phyloP scores from a whole-genome alignment of 2,329 filamentous ascomycete genomes.

The Dactylellina haptotyla region DNA sequence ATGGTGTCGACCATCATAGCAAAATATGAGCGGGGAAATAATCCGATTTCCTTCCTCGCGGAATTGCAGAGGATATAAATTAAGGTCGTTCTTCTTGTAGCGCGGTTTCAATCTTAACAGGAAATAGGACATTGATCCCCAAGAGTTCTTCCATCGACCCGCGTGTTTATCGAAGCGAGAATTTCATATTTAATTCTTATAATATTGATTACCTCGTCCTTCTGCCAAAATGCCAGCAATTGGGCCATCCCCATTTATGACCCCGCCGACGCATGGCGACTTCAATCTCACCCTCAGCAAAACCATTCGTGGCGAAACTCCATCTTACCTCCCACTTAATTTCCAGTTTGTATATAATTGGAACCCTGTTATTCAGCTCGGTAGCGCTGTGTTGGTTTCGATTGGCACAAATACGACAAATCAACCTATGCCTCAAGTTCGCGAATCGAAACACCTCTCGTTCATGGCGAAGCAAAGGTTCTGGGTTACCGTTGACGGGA shows the following conservation, averaged over 20 bases:
- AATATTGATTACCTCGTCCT: neutral
- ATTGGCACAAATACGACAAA: slow-evolving; percentile 10
- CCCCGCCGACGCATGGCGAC: neutral
- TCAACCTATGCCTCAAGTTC: slow-evolving; percentile 10
- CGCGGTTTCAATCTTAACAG: no score
- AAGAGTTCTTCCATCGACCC: no score
- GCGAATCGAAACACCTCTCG: neutral
- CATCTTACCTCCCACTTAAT: slow-evolving; percentile 22
- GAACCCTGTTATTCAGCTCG: slow-evolving; percentile 1
- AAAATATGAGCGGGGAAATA: no score
- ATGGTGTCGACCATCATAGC: no score
- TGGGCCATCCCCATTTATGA: neutral
- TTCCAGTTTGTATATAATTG: slow-evolving; percentile 27
- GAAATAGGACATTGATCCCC: no score
- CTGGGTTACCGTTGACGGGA: slow-evolving; percentile 12
- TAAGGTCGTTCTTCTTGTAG: no score
- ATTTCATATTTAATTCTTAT: neutral
- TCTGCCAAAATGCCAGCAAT: slow-evolving; percentile 10
- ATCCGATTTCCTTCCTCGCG: no score
- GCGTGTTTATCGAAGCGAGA: no score
- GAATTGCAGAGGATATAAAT: no score
- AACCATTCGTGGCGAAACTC: slow-evolving; percentile 13
- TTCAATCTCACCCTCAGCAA: slow-evolving; percentile 23
- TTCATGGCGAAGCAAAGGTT: slow-evolving; percentile 18
- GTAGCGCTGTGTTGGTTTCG: slow-evolving; percentile 18